Evolutionary conservation across 441 rosid species (phyloP).

Genomic region (Monsonia emarginata): DNA sequence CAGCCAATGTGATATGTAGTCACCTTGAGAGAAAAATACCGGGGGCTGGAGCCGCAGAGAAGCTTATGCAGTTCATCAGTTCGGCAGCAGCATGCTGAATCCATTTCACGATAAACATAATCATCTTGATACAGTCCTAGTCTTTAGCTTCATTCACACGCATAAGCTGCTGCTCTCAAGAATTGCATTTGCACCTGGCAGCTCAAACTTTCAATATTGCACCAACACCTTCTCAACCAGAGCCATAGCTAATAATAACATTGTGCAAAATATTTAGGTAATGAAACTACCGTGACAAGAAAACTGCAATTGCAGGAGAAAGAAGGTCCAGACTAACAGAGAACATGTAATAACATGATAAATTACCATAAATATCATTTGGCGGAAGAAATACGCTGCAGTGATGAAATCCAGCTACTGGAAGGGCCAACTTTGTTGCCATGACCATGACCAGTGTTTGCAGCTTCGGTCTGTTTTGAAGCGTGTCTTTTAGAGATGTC

Average conservation of each 20-base stretch:
- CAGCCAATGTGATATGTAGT: conserved; percentile 29
- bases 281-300: conserved; percentile 16
- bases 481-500: conserved; percentile 51
- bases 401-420: conserved; percentile 61
- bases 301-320: conserved; percentile 15
- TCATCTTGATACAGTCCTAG: conserved; percentile 18
- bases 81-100: conserved; percentile 20
- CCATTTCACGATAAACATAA: conserved; percentile 21
- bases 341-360: conserved; percentile 14
- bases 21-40: conserved; percentile 28
- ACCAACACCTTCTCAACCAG: conserved; percentile 28
- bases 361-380: conserved; percentile 49
- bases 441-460: conserved; percentile 36
- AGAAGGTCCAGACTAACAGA: conserved; percentile 16
- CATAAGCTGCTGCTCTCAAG: not conserved
- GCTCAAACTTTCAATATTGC: not conserved
- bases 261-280: conserved; percentile 19
- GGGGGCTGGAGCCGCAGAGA: conserved; percentile 19
- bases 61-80: conserved; percentile 24
- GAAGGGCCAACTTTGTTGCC: conserved; percentile 42
- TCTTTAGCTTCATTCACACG: not conserved
- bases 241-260: conserved; percentile 24
- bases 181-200: not conserved
- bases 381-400: conserved; percentile 55
- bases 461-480: conserved; percentile 38